Conservation (phyloP, 1,139 yeast species). For the Debaryomyces fabryi region DNA sequence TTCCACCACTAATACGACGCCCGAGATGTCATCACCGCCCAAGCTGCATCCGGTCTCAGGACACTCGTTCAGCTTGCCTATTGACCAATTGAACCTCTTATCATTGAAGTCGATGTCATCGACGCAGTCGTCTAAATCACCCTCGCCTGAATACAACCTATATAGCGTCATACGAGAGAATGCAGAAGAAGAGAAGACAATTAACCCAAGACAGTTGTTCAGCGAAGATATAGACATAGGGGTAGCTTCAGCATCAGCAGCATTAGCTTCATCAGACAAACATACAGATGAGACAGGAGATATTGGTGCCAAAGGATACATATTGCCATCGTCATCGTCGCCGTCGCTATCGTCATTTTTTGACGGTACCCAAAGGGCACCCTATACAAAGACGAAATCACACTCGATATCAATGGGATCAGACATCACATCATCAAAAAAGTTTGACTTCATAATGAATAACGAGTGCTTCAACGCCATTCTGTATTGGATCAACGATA, state of each 20-base stretch:
- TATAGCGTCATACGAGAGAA: slow-evolving; percentile 8
- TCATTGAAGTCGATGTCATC: slow-evolving; percentile 21
- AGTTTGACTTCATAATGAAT: slow-evolving; percentile 40
- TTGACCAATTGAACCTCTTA: slow-evolving; percentile 36
- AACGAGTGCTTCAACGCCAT: slow-evolving; percentile 46
- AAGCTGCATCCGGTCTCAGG: slow-evolving; percentile 5
- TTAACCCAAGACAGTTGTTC: slow-evolving; percentile 38
- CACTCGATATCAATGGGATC: slow-evolving; percentile 10
- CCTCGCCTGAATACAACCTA: slow-evolving; percentile 15
- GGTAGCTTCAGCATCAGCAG: slow-evolving; percentile 15
- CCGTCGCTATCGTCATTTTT: slow-evolving; percentile 15
- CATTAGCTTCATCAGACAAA: slow-evolving; percentile 14
- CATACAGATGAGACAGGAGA: neutral
- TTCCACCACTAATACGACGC: slow-evolving; percentile 11
- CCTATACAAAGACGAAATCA: slow-evolving; percentile 7
- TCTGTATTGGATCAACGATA: slow-evolving; percentile 39
- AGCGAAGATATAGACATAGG: slow-evolving; percentile 13
- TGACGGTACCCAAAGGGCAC: neutral
- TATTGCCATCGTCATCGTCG: slow-evolving; percentile 12
- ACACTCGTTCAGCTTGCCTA: slow-evolving; percentile 18
- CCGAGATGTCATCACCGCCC: slow-evolving; percentile 10
- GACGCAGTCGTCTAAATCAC: slow-evolving; percentile 12
- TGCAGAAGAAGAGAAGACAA: slow-evolving; percentile 28
- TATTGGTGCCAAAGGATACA: slow-evolving; percentile 12
- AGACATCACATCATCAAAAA: slow-evolving; percentile 3